A percentile compares a stretch with the other conserved stretches of the same genome.
phyloP scores from a whole-genome alignment of 2,329 filamentous ascomycete genomes.

The Apiospora kogelbergensis region DNA sequence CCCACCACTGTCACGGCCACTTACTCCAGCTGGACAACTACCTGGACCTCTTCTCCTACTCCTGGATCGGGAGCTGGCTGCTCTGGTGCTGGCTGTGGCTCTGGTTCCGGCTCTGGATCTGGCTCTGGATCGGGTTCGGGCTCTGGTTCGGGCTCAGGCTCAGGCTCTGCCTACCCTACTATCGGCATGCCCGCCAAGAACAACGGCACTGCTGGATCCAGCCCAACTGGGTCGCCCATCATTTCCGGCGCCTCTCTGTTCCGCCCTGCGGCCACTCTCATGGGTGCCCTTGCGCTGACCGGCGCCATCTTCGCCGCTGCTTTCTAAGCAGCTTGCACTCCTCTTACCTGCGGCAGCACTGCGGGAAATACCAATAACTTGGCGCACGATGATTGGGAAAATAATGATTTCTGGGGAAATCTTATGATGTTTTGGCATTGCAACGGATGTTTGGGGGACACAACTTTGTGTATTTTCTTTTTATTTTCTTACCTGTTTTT shows the following conservation, averaged over 20 bases:
- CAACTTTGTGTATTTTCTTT: background rate
- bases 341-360: background rate
- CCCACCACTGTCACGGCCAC: background rate
- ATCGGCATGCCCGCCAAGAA: background rate
- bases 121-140: background rate
- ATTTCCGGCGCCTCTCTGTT: background rate
- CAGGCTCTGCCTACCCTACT: conserved; percentile 1
- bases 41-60: background rate
- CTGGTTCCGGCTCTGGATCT: background rate
- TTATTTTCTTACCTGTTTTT: background rate
- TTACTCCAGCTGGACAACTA: conserved; percentile 1
- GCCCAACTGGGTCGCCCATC: background rate
- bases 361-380: background rate
- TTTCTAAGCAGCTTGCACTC: background rate
- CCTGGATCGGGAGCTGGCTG: background rate
- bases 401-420: no score
- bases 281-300: conserved; percentile 2
- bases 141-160: background rate
- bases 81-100: background rate
- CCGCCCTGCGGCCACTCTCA: background rate
- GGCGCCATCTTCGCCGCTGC: conserved; percentile 6
- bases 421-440: background rate
- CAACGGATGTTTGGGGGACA: background rate
- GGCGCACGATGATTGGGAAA: background rate
- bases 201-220: background rate